Base-by-base conservation (phyloP, 768 basidiomycete genomes). In the Glaciozyma martinii region DNA sequence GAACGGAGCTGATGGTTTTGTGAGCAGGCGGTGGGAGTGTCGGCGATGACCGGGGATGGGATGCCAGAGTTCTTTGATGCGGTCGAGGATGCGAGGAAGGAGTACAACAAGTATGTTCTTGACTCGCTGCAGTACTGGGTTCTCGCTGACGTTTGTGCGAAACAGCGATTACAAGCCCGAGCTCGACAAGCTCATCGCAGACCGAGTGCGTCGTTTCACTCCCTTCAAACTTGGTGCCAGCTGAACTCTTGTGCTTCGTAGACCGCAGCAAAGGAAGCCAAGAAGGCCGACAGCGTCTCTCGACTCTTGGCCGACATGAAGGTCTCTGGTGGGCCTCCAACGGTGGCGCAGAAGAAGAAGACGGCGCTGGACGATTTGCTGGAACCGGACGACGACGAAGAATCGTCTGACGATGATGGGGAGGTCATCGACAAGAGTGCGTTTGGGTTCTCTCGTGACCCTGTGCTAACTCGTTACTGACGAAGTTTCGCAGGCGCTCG, bases 31-130 rank as follows among this genome's bases (percentile, higher is more conserved):
- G 94, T 98, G 18, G 93, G 95, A 21, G 94, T 98, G 18, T 93
- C 90, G 23, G 92, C 93, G 63, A 81, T 90, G 81, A 98, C 95
- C 1, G 95, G 95, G n/a, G 87, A 85, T 37, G 95, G 95, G 5
- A 83, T 99, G 73, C 80, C 85, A 67, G 89, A 89, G 60, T 95
- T 99, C 76, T 88, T 99, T 73, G 83, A 86, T 37, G 91, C 90
- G 3, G 91, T 99, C 15, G 87, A 93, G 70, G 86, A 84, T 37
- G 90, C 89, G 3, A 80, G 90, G 71, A 80, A 84, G 62, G 92
- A 93, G 77, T 99, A 95, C 77, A 86, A 89, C 76, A 86, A 80
- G 93, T 95, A 73, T 71, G 84, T 76, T 15, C 12, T 5, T n/a
- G n/a, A n/a, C n/a, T n/a, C n/a, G n/a, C n/a, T n/a, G n/a, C n/a